Conservation (phyloP, 2,329 filamentous ascomycete species). For the Pyrenophora tritici-repentis region DNA sequence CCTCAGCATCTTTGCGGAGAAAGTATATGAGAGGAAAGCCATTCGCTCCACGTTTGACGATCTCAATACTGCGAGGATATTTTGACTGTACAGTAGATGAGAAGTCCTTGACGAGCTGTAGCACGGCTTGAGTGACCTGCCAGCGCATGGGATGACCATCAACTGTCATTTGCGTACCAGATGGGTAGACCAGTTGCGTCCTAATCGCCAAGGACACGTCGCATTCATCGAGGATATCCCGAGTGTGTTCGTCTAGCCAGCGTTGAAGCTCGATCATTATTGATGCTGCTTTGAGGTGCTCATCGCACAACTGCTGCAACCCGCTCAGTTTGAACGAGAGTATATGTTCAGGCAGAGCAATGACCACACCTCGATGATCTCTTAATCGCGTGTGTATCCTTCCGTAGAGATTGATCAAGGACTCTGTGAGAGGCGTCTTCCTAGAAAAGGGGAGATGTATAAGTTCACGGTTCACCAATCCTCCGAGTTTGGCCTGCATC, state of each 20-base stretch:
- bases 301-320: slow-evolving; percentile 60
- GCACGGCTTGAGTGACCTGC: slow-evolving; percentile 44
- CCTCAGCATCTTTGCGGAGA: slow-evolving; percentile 50
- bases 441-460: slow-evolving; percentile 65
- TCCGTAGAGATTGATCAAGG: slow-evolving; percentile 41
- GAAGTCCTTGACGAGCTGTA: slow-evolving; percentile 36
- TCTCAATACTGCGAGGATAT: slow-evolving; percentile 57
- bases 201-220: slow-evolving; percentile 51
- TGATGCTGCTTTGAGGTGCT: slow-evolving; percentile 48
- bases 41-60: slow-evolving; percentile 44
- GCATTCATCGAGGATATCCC: slow-evolving; percentile 69
- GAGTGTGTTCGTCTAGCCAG: slow-evolving; percentile 56
- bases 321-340: slow-evolving; percentile 69
- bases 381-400: slow-evolving; percentile 52
- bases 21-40: slow-evolving; percentile 64
- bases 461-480: slow-evolving; percentile 59
- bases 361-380: slow-evolving; percentile 57
- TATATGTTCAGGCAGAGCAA: slow-evolving; percentile 67
- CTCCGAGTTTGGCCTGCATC: slow-evolving; percentile 60
- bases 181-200: slow-evolving; percentile 53
- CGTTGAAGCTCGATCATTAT: slow-evolving; percentile 58
- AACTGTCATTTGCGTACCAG: slow-evolving; percentile 47
- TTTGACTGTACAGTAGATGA: slow-evolving; percentile 42
- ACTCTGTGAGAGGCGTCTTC: slow-evolving; percentile 47
- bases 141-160: slow-evolving; percentile 51